Evolutionary conservation across 805 yeast genomes (phyloP).

Genomic region (Myxozyma udenii): DNA sequence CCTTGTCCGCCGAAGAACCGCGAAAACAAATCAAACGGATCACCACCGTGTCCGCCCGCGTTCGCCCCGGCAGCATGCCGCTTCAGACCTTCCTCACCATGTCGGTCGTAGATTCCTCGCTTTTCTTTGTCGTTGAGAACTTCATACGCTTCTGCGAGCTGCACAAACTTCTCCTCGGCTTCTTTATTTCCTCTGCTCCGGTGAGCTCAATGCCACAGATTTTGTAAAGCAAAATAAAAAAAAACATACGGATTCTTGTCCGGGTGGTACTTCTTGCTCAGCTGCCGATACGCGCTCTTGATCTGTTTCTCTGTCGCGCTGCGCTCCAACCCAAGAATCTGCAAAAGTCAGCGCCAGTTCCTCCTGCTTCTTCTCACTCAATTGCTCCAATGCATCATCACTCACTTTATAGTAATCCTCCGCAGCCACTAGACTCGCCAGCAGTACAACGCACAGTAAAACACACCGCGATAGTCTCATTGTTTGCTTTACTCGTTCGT

Average conservation of each 20-base stretch:
- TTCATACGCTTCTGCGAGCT: conserved; percentile 91
- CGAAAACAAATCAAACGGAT: conserved; percentile 59
- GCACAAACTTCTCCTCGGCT: conserved; percentile 83
- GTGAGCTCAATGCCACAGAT: conserved; percentile 3
- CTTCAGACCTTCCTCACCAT: conserved; percentile 72
- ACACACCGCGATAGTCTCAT: conserved; percentile 12
- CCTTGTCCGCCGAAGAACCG: conserved; percentile 54
- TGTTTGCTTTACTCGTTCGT: neutral
- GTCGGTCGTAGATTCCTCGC: conserved; percentile 64
- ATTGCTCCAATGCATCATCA: neutral
- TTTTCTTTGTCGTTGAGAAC: conserved; percentile 71
- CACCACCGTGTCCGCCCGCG: conserved; percentile 38
- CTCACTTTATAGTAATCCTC: conserved; percentile 28
- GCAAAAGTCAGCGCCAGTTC: too few species aligned
- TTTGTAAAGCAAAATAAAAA: conserved; percentile 27
- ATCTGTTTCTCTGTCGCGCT: conserved; percentile 76
- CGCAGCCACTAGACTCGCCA: conserved; percentile 16
- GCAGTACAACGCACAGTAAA: conserved; percentile 13
- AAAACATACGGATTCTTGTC: conserved; percentile 68
- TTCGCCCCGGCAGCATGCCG: conserved; percentile 43
- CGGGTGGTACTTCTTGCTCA: conserved; percentile 87
- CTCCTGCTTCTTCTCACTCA: neutral
- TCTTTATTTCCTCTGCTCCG: conserved; percentile 56
- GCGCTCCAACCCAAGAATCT: conserved; percentile 63
- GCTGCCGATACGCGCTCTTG: conserved; percentile 75